phyloP scores from a whole-genome alignment of 257 asterid species.

The Rauvolfia tetraphylla region DNA sequence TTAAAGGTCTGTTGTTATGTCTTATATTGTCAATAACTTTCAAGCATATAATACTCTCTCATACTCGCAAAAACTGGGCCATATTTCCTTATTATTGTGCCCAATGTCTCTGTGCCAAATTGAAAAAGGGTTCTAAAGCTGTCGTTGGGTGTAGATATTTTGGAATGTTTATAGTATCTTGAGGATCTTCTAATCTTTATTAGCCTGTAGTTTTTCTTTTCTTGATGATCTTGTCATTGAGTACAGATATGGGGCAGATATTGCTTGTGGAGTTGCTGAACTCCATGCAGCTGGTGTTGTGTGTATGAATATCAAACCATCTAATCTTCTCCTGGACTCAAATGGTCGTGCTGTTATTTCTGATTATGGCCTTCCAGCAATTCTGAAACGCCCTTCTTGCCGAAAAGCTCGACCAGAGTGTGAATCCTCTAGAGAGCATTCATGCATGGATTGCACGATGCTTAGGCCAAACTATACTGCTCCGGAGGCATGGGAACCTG shows the following conservation, averaged over 20 bases:
- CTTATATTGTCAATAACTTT: neutral
- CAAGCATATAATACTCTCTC: neutral
- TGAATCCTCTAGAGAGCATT: slow-evolving; percentile 77
- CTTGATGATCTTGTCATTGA: slow-evolving; percentile 28
- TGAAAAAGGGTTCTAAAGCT: neutral
- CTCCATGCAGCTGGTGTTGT: slow-evolving; percentile 99
- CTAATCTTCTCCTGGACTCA: slow-evolving; percentile 89
- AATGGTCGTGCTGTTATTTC: slow-evolving; percentile 94
- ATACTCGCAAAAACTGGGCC: neutral
- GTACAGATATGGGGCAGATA: slow-evolving; percentile 92
- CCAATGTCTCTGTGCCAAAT: neutral
- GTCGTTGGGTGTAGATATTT: neutral
- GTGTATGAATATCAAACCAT: slow-evolving; percentile 95
- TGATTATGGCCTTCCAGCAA: slow-evolving; percentile 95
- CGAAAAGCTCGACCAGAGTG: slow-evolving; percentile 75
- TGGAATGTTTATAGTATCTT: neutral
- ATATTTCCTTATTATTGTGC: neutral
- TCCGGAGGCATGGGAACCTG: slow-evolving; percentile 99
- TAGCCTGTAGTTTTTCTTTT: slow-evolving; percentile 2
- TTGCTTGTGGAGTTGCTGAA: slow-evolving; percentile 98
- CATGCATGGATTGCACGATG: slow-evolving; percentile 99
- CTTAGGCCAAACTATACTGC: slow-evolving; percentile 95
- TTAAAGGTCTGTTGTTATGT: neutral
- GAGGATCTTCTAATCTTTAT: neutral
- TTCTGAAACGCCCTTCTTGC: slow-evolving; percentile 78